Conservation (phyloP, 805 yeast genomes). For the Candida xyloterini region DNA sequence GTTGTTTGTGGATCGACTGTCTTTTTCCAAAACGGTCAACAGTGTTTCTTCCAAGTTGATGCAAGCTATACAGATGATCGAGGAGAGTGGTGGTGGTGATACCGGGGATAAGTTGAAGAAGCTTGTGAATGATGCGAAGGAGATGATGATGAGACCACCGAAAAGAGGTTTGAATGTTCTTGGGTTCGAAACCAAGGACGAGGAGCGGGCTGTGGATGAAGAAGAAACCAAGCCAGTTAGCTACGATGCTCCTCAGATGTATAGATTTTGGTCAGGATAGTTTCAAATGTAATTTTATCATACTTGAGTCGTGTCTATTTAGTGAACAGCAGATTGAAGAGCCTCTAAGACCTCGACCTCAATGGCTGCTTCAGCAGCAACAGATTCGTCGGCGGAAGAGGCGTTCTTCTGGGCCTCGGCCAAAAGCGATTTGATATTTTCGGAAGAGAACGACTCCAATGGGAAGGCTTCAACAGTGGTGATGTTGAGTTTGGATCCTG, state of each 20-base stretch:
- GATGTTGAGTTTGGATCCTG: constrained; percentile 85
- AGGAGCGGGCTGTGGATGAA: constrained; percentile 27
- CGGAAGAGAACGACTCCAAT: constrained; percentile 79
- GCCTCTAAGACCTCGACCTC: constrained; percentile 97
- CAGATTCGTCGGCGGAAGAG: constrained; percentile 77
- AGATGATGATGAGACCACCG: constrained; percentile 30
- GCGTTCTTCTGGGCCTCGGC: constrained; percentile 94
- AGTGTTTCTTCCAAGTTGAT: constrained; percentile 46
- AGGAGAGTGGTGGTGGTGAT: constrained; percentile 5
- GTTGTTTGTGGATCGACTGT: constrained; percentile 59
- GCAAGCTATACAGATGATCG: constrained; percentile 33
- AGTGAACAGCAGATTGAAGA: constrained; percentile 62
- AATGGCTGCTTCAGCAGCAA: constrained; percentile 91
- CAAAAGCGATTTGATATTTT: constrained; percentile 73
- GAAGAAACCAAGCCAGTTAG: constrained; percentile 52
- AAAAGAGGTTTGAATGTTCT: constrained; percentile 32
- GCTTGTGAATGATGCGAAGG: constrained; percentile 29
- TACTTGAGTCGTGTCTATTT: constrained; percentile 10
- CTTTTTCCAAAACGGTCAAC: constrained; percentile 60
- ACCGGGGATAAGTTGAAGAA: constrained; percentile 19
- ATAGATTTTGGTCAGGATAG: constrained; percentile 62
- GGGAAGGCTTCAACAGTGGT: constrained; percentile 95
- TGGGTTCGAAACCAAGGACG: constrained; percentile 26
- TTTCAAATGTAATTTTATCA: constrained; percentile 12
- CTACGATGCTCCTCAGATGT: constrained; percentile 57